These are phyloP conservation scores for Lachancea lanzarotensis DNA, from an alignment of 805 yeast species.

Conservation along the genomic window DNA sequence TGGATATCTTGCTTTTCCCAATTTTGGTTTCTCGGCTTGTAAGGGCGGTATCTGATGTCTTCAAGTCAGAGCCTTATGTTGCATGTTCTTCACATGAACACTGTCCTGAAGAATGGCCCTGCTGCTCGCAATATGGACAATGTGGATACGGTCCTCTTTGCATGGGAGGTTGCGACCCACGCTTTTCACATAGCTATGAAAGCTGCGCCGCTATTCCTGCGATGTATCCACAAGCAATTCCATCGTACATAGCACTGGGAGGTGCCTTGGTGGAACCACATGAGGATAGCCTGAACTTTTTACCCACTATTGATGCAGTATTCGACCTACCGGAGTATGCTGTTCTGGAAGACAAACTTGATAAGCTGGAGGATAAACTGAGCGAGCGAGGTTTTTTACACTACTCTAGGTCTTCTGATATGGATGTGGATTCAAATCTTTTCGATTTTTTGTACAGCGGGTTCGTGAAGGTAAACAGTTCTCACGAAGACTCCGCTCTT, in stretches of 20 bases:
- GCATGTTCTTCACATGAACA: slow-evolving; percentile 16
- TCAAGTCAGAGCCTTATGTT: slow-evolving; percentile 22
- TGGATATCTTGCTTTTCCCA: neutral
- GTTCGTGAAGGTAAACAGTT: slow-evolving; percentile 38
- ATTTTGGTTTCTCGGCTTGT: neutral
- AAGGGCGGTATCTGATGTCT: slow-evolving; percentile 12
- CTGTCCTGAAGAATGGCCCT: slow-evolving; percentile 76
- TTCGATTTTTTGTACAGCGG: slow-evolving; percentile 64
- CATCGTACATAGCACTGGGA: neutral
- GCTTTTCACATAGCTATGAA: slow-evolving; percentile 52
- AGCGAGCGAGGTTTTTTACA: slow-evolving; percentile 21
- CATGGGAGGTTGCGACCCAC: slow-evolving; percentile 84
- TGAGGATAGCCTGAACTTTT: neutral
- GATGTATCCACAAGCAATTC: slow-evolving; percentile 39
- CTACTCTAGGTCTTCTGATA: slow-evolving; percentile 34
- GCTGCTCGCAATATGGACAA: slow-evolving; percentile 81
- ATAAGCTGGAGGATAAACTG: slow-evolving; percentile 9
- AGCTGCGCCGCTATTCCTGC: slow-evolving; percentile 82
- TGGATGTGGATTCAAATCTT: slow-evolving; percentile 56
- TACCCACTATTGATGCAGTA: neutral
- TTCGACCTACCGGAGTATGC: neutral
- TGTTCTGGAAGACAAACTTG: neutral
- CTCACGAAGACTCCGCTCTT: slow-evolving; percentile 35
- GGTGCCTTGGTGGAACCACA: neutral
- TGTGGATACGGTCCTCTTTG: slow-evolving; percentile 75